phyloP scores from a whole-genome alignment of 179 eudicot genomes.

The Gypsophila paniculata region DNA sequence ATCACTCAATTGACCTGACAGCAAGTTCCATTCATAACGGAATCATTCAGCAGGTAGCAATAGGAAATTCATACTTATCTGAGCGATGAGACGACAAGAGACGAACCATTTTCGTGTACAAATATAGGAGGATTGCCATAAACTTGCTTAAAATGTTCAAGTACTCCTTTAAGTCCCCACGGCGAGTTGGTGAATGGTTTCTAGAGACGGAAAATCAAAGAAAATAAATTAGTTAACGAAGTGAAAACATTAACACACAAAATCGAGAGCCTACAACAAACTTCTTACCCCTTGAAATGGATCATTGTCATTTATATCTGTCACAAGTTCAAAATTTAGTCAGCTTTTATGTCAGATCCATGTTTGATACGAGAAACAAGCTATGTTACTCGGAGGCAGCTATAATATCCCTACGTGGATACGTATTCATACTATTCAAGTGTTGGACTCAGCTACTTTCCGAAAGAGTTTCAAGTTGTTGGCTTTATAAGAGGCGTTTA shows the following conservation, averaged over 20 bases:
- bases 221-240: background rate
- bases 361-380: background rate
- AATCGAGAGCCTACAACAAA: background rate
- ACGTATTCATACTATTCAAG: too few species aligned
- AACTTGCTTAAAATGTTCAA: slow-evolving; percentile 29
- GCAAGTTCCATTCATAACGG: background rate
- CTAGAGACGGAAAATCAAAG: background rate
- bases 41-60: background rate
- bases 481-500: too few species aligned
- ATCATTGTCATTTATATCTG: slow-evolving; percentile 14
- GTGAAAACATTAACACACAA: background rate
- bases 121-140: slow-evolving; percentile 35
- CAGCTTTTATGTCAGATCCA: too few species aligned
- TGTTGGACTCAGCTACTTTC: too few species aligned
- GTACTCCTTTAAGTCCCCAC: slow-evolving; percentile 27
- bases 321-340: background rate
- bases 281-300: slow-evolving; percentile 20
- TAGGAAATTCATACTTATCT: background rate
- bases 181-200: background rate
- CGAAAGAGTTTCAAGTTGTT: too few species aligned
- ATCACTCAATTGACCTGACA: slow-evolving; percentile 37
- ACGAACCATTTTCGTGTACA: slow-evolving; percentile 31
- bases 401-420: too few species aligned
- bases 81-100: background rate
- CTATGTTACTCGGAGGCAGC: background rate